phyloP scores from a whole-genome alignment of 2,329 filamentous ascomycete species.

The Mariannaea sp. region DNA sequence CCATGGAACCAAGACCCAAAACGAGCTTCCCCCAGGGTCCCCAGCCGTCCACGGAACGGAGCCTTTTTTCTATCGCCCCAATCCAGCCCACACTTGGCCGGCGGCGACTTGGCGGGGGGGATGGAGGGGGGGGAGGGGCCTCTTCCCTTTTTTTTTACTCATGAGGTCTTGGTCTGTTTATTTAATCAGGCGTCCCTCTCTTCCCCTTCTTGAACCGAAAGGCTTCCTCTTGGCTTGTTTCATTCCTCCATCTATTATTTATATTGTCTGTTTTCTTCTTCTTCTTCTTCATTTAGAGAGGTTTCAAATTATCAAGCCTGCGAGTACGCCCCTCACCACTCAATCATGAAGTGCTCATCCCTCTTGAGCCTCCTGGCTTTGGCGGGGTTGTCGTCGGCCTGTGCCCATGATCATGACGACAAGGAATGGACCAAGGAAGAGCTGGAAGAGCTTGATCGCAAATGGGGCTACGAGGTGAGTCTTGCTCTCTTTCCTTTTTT shows the following conservation, averaged over 20 bases:
- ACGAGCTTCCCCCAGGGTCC: neutral
- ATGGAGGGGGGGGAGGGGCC: too few species aligned
- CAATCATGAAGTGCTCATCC: conserved; percentile 35
- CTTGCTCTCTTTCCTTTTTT: neutral
- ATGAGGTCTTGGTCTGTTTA: neutral
- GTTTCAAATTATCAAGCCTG: too few species aligned
- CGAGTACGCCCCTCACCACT: too few species aligned
- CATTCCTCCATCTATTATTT: neutral
- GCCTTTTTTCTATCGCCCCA: neutral
- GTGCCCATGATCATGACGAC: conserved; percentile 42
- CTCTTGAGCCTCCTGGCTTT: conserved; percentile 37
- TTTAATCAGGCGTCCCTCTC: neutral
- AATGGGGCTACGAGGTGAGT: conserved; percentile 63
- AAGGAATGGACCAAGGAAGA: conserved; percentile 56
- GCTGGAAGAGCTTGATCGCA: conserved; percentile 57
- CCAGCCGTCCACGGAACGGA: neutral
- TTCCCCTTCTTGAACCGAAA: too few species aligned
- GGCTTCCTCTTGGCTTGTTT: too few species aligned
- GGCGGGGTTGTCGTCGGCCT: conserved; percentile 35
- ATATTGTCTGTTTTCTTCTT: neutral
- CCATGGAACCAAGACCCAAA: too few species aligned
- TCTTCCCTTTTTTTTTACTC: neutral
- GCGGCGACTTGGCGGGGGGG: neutral
- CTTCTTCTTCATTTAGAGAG: too few species aligned
- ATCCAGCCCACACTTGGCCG: neutral